Conservation (phyloP, 2,329 filamentous ascomycete genomes). For the Bisporella sp. region DNA sequence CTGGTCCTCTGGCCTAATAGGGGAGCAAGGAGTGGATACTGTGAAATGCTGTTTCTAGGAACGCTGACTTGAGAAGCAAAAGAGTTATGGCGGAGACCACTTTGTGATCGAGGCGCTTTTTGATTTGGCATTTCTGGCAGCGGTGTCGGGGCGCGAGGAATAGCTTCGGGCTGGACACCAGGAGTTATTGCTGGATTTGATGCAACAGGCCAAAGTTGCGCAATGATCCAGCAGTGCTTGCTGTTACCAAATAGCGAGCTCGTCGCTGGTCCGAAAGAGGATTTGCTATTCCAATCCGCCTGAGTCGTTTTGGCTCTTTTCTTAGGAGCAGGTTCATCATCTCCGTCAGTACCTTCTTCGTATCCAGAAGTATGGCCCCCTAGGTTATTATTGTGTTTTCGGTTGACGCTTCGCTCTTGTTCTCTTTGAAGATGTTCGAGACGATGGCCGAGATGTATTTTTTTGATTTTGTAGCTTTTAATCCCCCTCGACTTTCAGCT, state of each 20-base stretch:
- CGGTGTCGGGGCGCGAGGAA: conserved; percentile 72
- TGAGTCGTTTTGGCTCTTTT: conserved; percentile 77
- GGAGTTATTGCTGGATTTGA: conserved; percentile 39
- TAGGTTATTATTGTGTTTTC: conserved; percentile 25
- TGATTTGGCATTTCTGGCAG: conserved; percentile 45
- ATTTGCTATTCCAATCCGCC: conserved; percentile 64
- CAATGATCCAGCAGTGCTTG: conserved; percentile 82
- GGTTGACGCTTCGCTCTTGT: conserved; percentile 16
- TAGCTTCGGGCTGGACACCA: conserved; percentile 46
- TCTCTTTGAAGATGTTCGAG: conserved; percentile 22
- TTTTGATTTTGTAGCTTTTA: conserved; percentile 8
- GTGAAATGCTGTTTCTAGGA: conserved; percentile 29
- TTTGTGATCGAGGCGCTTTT: conserved; percentile 32
- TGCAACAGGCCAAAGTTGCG: conserved; percentile 71
- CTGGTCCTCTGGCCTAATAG: conserved; percentile 21
- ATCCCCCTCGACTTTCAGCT: conserved; percentile 9
- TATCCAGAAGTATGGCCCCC: conserved; percentile 66
- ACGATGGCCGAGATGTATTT: conserved; percentile 20
- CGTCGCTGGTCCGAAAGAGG: conserved; percentile 63
- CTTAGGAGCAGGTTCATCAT: conserved; percentile 37
- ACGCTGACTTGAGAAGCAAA: conserved; percentile 37
- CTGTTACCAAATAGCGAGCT: conserved; percentile 86
- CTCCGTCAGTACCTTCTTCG: conserved; percentile 50
- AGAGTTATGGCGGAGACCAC: conserved; percentile 55
- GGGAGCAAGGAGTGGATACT: conserved; percentile 28